Base-by-base conservation (phyloP, 192 early-diverging fungal genomes). In the Linderina pennispora region DNA sequence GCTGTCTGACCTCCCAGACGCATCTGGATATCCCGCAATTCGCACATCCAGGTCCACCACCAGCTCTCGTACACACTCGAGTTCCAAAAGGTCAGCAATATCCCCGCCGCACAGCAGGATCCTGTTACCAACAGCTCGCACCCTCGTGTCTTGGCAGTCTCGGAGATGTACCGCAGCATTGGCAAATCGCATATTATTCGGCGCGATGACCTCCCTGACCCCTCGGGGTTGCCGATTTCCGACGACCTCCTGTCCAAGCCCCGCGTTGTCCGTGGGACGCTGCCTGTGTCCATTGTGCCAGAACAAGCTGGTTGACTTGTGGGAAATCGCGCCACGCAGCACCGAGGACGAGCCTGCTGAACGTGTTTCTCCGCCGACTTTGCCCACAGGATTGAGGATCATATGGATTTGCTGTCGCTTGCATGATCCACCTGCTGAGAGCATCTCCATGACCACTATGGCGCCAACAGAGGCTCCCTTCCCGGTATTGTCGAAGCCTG, bases 41-140 rank as follows among this genome's bases (percentile, higher is more conserved):
- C 59, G 41, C 66, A 70, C 28, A 53, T 70, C 24, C 66, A 70
- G 26, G 33, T 70, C 0, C 66, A 62, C 35, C 66, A 70, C 47
- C 66, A 70, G 51, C 49, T 70, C 13, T 58, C 51, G 18, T 70
- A 70, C 28, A 50, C 49, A 22, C 45, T 70, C n/a, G 50, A 58
- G 33, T 70, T 31, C 11, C 28, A 11, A 5, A 31, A 31, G 11
- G 11, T 31, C 28, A 11, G 11, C 28, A 41, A 46, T 8, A 23
- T 40, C 1, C n/a, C n/a, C n/a, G n/a, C n/a, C n/a, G n/a, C n/a
- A n/a, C n/a, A n/a, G n/a, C n/a, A n/a, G n/a, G n/a, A n/a, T n/a
- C n/a, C n/a, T n/a, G n/a, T n/a, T n/a, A n/a, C n/a, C n/a, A n/a
- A n/a, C n/a, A n/a, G n/a, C n/a, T n/a, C n/a, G n/a, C 45, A 55